These are phyloP conservation scores for Solanum sejunctum DNA, from an alignment of 257 asterid genomes.

Conservation along the genomic window DNA sequence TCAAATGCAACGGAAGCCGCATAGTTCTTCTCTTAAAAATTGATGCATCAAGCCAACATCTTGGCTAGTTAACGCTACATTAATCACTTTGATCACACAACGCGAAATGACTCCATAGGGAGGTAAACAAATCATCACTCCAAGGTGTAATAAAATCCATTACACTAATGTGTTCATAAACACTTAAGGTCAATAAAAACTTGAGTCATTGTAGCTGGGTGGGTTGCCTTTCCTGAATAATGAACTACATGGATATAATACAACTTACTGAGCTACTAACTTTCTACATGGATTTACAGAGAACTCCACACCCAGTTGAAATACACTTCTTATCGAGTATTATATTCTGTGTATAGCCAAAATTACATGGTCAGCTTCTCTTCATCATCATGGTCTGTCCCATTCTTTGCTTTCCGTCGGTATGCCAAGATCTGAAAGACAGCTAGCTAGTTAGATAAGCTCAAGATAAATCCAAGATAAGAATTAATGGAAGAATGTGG, in stretches of 20 bases:
- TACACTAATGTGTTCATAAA: background rate
- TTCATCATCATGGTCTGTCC: slow-evolving; percentile 6
- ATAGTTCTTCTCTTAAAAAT: background rate
- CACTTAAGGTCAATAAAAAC: background rate
- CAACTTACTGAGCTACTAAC: background rate
- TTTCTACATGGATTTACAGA: background rate
- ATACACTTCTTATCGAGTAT: background rate
- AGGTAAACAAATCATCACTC: background rate
- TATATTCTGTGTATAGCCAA: slow-evolving; percentile 2
- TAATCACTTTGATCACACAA: background rate
- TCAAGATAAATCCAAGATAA: background rate
- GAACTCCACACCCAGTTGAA: background rate
- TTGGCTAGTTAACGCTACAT: background rate
- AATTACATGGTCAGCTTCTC: background rate
- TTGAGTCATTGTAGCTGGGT: background rate
- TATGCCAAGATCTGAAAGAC: slow-evolving; percentile 60
- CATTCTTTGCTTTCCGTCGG: slow-evolving; percentile 26
- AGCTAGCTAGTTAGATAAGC: background rate
- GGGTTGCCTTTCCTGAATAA: background rate
- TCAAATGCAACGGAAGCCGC: background rate
- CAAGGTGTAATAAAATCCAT: background rate
- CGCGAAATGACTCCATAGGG: background rate
- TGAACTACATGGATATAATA: background rate
- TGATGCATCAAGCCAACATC: background rate
- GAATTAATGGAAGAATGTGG: background rate